Base-by-base conservation (phyloP, 1,139 yeast genomes). In the Suhomyces maxii region DNA sequence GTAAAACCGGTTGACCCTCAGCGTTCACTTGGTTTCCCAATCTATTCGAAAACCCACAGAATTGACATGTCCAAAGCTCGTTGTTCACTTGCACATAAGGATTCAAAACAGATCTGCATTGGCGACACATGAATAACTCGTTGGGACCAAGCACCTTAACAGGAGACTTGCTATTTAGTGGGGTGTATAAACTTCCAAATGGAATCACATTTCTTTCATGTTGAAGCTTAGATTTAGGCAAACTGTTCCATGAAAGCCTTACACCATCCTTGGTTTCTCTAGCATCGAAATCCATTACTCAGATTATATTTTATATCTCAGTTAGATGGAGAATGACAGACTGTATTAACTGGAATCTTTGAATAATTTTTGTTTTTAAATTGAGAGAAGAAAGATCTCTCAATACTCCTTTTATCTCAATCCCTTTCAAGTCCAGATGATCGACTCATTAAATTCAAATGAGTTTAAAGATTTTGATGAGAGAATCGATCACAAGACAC, bases 221-320 rank as follows among this genome's bases (percentile, higher is more conserved):
- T 48, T 83, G 86, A 39, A 79, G 71, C 55, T 77, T 77, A 10
- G 85, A 75, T 35, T 80, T 69, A 11, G 93, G 90, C 45, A 93
- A 76, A 41, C 82, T 80, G 65, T 89, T 91, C 97, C 98, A 93
- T 25, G 97, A 80, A 65, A 88, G 81, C 56, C 98, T 82, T 41
- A 90, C 83, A 46, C 98, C 99, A 63, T 91, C 95, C 48, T 70
- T 67, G 63, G 93, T 98, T 68, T 93, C 99, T 58, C 82, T 79
- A 39, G 81, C 80, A 66, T 91, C 98, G 66, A 90, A 89, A 63
- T 84, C 86, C 88, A 55, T 55, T 18, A 18, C 23, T 18, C 23
- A 18, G 23, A 3, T 18, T 18, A 18, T 18, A 11, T 26, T 36
- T 25, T 26, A n/a, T 18, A 18, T 18, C 23, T 18, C 23, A 18